These are phyloP conservation scores for Xylaria curta DNA, from an alignment of 495 filamentous ascomycete genomes.

Conservation along the genomic window DNA sequence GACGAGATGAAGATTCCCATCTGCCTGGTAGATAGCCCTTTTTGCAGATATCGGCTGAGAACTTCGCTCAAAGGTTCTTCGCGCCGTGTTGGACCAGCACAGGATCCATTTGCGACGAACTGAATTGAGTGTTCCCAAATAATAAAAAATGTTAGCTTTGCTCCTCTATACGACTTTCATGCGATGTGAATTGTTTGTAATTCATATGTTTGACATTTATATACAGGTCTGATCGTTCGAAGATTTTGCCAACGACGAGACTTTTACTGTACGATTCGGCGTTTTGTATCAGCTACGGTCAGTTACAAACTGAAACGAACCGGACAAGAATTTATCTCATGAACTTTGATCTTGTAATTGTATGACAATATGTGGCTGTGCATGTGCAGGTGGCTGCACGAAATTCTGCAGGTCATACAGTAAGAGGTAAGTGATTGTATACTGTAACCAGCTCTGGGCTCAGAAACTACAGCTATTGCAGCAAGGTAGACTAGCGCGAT, in stretches of 20 bases:
- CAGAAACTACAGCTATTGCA: background rate
- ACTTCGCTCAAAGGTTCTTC: slow-evolving; percentile 43
- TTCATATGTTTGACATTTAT: background rate
- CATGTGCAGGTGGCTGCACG: background rate
- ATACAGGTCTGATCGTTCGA: background rate
- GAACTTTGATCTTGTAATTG: background rate
- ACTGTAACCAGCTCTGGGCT: background rate
- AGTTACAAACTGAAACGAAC: too few species aligned
- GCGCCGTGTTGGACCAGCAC: slow-evolving; percentile 43
- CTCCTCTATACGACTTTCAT: slow-evolving; percentile 6
- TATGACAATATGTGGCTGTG: background rate
- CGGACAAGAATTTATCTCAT: background rate
- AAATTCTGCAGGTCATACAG: background rate
- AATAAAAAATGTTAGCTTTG: slow-evolving; percentile 43
- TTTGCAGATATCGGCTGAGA: slow-evolving; percentile 44
- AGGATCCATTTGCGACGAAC: slow-evolving; percentile 46
- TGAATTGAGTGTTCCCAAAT: slow-evolving; percentile 49
- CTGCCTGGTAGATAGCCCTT: slow-evolving; percentile 41
- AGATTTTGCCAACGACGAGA: background rate
- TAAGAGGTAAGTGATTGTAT: background rate
- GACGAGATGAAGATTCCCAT: slow-evolving; percentile 42
- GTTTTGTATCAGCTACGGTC: background rate
- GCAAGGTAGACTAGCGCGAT: background rate
- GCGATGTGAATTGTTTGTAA: background rate
- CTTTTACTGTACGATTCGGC: background rate